phyloP scores from a whole-genome alignment of 441 rosid species.

The Gossypium trilobum region DNA sequence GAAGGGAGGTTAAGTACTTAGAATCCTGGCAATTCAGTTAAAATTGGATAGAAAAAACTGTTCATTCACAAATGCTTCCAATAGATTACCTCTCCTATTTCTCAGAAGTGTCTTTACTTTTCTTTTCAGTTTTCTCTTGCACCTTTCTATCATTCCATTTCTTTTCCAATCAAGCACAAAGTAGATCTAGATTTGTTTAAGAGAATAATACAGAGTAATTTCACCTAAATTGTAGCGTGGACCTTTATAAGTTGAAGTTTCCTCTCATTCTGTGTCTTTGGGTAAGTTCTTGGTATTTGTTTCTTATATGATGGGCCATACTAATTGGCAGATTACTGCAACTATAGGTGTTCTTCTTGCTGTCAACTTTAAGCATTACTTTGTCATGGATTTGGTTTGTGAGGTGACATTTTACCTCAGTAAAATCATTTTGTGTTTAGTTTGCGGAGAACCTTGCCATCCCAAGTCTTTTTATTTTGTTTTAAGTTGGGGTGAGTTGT shows the following conservation, averaged over 20 bases:
- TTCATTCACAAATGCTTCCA: background rate
- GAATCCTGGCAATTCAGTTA: background rate
- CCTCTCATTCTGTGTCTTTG: background rate
- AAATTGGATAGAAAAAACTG: background rate
- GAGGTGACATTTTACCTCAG: background rate
- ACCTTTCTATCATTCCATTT: background rate
- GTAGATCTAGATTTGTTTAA: slow-evolving; percentile 2
- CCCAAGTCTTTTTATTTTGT: background rate
- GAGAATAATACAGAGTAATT: background rate
- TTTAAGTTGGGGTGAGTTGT: background rate
- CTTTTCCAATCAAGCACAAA: background rate
- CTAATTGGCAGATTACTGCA: background rate
- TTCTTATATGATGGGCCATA: background rate
- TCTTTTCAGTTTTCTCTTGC: background rate
- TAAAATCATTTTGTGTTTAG: background rate
- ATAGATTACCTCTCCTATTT: background rate
- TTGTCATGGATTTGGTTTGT: slow-evolving; percentile 6
- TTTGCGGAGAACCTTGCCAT: background rate
- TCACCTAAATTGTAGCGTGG: background rate
- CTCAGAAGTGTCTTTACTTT: slow-evolving; percentile 1
- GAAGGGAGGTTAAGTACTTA: background rate
- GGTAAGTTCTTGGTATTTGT: background rate
- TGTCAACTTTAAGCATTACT: background rate
- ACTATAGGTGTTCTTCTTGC: background rate
- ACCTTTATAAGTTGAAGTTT: background rate